These are phyloP conservation scores for Taphrina sp. DNA, from an alignment of 1,139 yeast species.

Conservation along the genomic window DNA sequence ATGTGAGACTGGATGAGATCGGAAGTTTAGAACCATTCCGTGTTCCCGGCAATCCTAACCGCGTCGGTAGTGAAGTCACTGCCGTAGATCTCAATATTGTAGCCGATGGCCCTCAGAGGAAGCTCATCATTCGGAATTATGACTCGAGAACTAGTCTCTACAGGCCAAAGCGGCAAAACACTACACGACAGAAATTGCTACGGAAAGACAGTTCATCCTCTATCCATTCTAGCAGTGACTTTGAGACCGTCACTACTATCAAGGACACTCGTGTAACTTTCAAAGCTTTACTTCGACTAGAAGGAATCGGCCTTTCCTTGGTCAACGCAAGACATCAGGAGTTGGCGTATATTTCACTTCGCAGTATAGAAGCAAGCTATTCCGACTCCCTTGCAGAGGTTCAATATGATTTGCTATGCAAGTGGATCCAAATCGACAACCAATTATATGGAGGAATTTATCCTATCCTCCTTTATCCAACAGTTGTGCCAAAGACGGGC, in stretches of 20 bases:
- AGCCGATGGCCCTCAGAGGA: slow-evolving; percentile 95
- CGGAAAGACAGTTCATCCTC: slow-evolving; percentile 32
- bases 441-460: slow-evolving; percentile 83
- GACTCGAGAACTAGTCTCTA: slow-evolving; percentile 51
- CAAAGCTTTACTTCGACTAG: slow-evolving; percentile 63
- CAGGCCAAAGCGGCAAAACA: slow-evolving; percentile 38
- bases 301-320: slow-evolving; percentile 86
- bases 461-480: slow-evolving; percentile 89
- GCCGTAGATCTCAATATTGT: slow-evolving; percentile 81
- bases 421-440: slow-evolving; percentile 94
- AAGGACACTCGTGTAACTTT: slow-evolving; percentile 66
- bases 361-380: slow-evolving; percentile 78
- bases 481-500: slow-evolving; percentile 80
- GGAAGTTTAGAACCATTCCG: slow-evolving; percentile 88
- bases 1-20: slow-evolving; percentile 83
- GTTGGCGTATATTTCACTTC: slow-evolving; percentile 71
- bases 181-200: slow-evolving; percentile 36
- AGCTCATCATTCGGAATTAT: slow-evolving; percentile 77
- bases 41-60: slow-evolving; percentile 48
- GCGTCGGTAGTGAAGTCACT: slow-evolving; percentile 4
- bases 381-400: slow-evolving; percentile 84
- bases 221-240: slow-evolving; percentile 47
- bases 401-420: slow-evolving; percentile 72
- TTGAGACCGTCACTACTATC: slow-evolving; percentile 50
- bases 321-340: slow-evolving; percentile 72